Percentiles rank a stretch among this genome's conserved stretches.
Evolutionary conservation across 106 monocot species (phyloP).

Genomic region (Gastrodia elata): DNA sequence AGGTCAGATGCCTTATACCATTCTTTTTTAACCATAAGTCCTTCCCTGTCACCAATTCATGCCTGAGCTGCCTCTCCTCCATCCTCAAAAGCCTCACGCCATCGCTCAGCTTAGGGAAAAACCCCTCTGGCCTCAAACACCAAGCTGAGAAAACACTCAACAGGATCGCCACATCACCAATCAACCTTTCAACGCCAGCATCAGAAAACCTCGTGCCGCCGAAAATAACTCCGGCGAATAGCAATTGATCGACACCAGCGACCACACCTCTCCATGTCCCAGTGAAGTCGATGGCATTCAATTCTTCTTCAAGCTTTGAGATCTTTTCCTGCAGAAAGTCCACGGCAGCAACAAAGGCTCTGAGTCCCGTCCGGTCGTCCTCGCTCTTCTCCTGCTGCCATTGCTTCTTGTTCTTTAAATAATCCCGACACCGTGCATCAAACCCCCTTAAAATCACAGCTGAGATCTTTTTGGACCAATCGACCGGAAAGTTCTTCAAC

Average conservation of each 20-base stretch:
- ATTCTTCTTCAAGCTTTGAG: slow-evolving; percentile 38
- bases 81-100: slow-evolving; percentile 51
- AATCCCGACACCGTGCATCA: slow-evolving; percentile 66
- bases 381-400: slow-evolving; percentile 72
- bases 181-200: slow-evolving; percentile 51
- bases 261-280: slow-evolving; percentile 70
- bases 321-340: slow-evolving; percentile 78
- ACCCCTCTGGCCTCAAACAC: slow-evolving; percentile 88
- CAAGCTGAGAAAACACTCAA: slow-evolving; percentile 63
- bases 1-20: slow-evolving; percentile 50
- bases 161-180: slow-evolving; percentile 46
- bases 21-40: slow-evolving; percentile 57
- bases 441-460: slow-evolving; percentile 75
- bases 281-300: slow-evolving; percentile 67
- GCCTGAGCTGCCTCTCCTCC: slow-evolving; percentile 40
- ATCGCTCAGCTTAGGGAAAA: slow-evolving; percentile 59
- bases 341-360: slow-evolving; percentile 45
- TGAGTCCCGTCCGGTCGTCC: slow-evolving; percentile 34
- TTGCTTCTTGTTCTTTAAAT: slow-evolving; percentile 80
- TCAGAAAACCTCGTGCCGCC: slow-evolving; percentile 49
- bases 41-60: slow-evolving; percentile 21
- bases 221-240: slow-evolving; percentile 41
- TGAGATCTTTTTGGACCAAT: slow-evolving; percentile 73
- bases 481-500: slow-evolving; percentile 35
- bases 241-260: slow-evolving; percentile 46